Evolutionary conservation across 345 rosid genomes (phyloP), one percentile per base, ranked within the genome.

Genomic region (Rhizophora mangle): DNA sequence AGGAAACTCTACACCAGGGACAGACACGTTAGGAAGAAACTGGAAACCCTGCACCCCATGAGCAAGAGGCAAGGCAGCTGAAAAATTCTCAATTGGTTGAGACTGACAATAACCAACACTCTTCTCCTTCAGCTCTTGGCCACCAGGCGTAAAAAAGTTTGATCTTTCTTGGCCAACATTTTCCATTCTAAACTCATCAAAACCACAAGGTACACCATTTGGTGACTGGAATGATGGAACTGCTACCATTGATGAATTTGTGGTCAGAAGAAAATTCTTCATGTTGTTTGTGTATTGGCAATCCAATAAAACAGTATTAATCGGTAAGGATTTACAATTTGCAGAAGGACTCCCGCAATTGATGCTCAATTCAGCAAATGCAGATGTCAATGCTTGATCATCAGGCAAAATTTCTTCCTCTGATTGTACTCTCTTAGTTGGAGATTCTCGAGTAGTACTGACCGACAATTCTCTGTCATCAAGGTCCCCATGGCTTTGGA

Each of bases 321-420:
- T 68, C 6, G 68, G 66, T 39, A 77, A 72, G 60, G 81, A 68
- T 49, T 70, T 70, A 64, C 47, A 67, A 70, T 73, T 78, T 26
- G 65, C 69, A 62, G 73, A 69, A 47, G 64, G 72, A 65, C 77
- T 52, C 51, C 73, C 80, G 39, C 70, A 58, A 60, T 51, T 72
- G 29, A 82, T 75, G 73, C 75, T 82, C 37, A 87, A 65, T 68
- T 80, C 83, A 32, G 81, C 75, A 78, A 87, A 82, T 49, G 93
- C 81, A 64, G 86, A 80, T 34, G 85, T 81, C 68, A 89, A 84
- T 59, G 85, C 68, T 20, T 71, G 78, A 69, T 84, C 91, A 74
- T 83, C 82, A 1, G 92, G 97, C 47, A 85, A 79, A 60, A 77
- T 78, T 18, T 80, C 66, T 67, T 82, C 88, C 73, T 77, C 67